These are phyloP conservation scores for Xerocomellus amylosporus DNA, from an alignment of 768 basidiomycete species.

Conservation along the genomic window DNA sequence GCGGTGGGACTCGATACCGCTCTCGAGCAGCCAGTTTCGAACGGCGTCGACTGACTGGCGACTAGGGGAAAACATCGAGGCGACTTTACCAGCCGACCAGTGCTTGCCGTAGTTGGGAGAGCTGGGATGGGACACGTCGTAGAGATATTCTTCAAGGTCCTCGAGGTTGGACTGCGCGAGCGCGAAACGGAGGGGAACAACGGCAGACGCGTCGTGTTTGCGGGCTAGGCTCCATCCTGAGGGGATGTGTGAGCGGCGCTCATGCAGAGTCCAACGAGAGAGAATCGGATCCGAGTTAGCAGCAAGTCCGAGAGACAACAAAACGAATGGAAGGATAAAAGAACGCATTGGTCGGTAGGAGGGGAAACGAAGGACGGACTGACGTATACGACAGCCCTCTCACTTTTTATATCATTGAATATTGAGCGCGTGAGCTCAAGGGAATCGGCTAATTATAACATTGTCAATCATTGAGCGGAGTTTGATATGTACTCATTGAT, in stretches of 20 bases:
- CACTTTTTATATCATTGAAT: background rate
- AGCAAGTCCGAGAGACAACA: conserved; percentile 18
- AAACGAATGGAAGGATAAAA: conserved; percentile 23
- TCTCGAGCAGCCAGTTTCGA: conserved; percentile 38
- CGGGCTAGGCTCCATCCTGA: conserved; percentile 36
- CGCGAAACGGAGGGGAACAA: conserved; percentile 46
- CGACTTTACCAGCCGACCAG: conserved; percentile 40
- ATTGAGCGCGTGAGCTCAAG: too few relatives aligned
- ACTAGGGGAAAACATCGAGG: conserved; percentile 42
- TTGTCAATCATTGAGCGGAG: too few relatives aligned
- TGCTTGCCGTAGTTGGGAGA: conserved; percentile 47
- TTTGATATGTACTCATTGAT: too few relatives aligned
- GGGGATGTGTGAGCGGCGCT: conserved; percentile 36
- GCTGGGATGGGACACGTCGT: conserved; percentile 42
- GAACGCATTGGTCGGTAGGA: conserved; percentile 10
- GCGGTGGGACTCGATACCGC: conserved; percentile 36
- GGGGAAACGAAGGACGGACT: background rate
- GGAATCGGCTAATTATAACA: too few relatives aligned
- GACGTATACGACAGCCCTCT: too few relatives aligned
- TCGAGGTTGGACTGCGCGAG: conserved; percentile 42
- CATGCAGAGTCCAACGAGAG: conserved; percentile 13
- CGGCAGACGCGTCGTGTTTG: conserved; percentile 29
- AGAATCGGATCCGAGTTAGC: conserved; percentile 1
- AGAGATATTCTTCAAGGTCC: conserved; percentile 39
- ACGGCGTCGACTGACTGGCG: conserved; percentile 37